Base-by-base conservation (phyloP, 1,284 basidiomycete species). In the Cutaneotrichosporon dermatis region DNA sequence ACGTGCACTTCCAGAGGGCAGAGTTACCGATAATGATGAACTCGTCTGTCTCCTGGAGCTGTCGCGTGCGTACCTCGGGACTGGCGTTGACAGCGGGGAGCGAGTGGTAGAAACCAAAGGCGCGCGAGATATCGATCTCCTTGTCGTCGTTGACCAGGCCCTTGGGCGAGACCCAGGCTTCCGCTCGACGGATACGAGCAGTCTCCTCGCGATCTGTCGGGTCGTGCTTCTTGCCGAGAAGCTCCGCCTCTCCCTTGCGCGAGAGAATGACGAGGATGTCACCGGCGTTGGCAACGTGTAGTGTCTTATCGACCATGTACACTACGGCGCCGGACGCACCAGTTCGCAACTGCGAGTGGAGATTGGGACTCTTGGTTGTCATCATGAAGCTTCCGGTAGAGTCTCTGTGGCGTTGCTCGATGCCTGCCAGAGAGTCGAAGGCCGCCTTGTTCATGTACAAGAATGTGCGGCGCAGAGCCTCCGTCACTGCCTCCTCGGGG, bases 1-100 rank as follows among this genome's bases (percentile, higher is more conserved):
- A 89, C 65, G 98, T 88, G 67, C 87, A 90, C 70, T 95, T 89
- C 96, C 96, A 99, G 41, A 99, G 78, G 0, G 90, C 91, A 3
- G 86, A 84, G 74, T 98, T 99, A 42, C 89, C 95, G 62, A 99
- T 85, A 76, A 99, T 96, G 71, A 99, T 85, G 73, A 99, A 97
- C 76, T 99, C 96, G 78, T 99, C 96, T 63, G 86, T 83, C 65
- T 93, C 89, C 1, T 86, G 83, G 39, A 99, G 80, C 60, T 86
- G 82, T 65, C 89, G 85, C 2, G 81, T 82, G 63, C 81, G 81
- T 58, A 96, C 84, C 70, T 91, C 86, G 1, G 95, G 95, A 12
- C 87, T 83, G 1, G 94, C 88, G 70, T 95, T 97, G 76, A 99
- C 85, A 40, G 95, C 86, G 0, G 95, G 95, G 56, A 92, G 83